Conservation (phyloP, 768 basidiomycete genomes). For the Podaxis carcinomalis region DNA sequence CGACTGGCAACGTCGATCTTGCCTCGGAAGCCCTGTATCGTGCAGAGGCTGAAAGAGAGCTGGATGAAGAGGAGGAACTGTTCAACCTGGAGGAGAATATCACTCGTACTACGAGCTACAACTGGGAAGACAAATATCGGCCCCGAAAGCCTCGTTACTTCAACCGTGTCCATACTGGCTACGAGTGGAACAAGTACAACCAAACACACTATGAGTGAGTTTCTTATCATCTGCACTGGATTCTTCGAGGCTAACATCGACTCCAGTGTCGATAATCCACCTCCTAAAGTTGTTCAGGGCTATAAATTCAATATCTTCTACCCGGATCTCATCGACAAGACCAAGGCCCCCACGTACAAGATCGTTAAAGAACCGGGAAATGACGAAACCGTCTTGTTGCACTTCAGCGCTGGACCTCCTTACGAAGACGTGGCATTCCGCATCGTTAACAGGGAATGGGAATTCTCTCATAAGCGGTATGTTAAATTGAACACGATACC, state of each 20-base stretch:
- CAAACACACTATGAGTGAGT: slow-evolving; percentile 98
- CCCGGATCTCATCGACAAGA: slow-evolving; percentile 97
- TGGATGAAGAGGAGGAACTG: slow-evolving; percentile 94
- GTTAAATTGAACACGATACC: slow-evolving; percentile 25
- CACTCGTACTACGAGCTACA: slow-evolving; percentile 78
- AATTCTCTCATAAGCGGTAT: slow-evolving; percentile 94
- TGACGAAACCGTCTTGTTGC: slow-evolving; percentile 88
- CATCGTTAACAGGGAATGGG: slow-evolving; percentile 98
- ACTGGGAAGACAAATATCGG: slow-evolving; percentile 98
- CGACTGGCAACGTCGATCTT: slow-evolving; percentile 63
- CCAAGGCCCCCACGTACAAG: slow-evolving; percentile 94
- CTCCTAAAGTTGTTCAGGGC: slow-evolving; percentile 98
- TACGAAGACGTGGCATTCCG: slow-evolving; percentile 99
- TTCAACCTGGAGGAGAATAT: slow-evolving; percentile 94
- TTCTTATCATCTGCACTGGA: not conserved
- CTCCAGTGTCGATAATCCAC: slow-evolving; percentile 91
- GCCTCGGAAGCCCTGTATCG: slow-evolving; percentile 89
- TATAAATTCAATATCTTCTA: slow-evolving; percentile 99
- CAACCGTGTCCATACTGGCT: slow-evolving; percentile 98
- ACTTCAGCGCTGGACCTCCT: slow-evolving; percentile 95
- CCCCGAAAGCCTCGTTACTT: slow-evolving; percentile 98
- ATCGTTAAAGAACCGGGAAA: slow-evolving; percentile 93
- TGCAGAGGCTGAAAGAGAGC: slow-evolving; percentile 86
- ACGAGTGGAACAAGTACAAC: slow-evolving; percentile 99
- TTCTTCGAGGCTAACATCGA: slow-evolving; percentile 14